Conservation (phyloP, 2,329 filamentous ascomycete genomes). For the Trichoderma aggressivum region DNA sequence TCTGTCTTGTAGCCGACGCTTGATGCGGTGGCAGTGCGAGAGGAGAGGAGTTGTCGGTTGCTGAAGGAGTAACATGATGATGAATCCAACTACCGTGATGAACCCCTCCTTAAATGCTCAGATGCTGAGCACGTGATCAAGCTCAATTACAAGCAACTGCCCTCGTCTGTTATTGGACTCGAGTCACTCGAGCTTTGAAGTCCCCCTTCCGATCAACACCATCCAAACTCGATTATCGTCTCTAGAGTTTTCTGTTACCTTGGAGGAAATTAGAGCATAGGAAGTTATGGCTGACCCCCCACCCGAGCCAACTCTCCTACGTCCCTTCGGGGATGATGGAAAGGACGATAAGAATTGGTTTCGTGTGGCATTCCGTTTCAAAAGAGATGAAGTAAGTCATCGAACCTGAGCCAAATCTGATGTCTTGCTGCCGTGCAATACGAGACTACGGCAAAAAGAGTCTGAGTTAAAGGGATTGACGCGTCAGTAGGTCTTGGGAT, state of each 20-base stretch:
- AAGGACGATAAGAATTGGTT: background rate
- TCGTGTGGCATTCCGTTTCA: background rate
- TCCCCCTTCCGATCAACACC: background rate
- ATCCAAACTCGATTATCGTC: background rate
- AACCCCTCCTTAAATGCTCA: background rate
- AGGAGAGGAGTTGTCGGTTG: background rate
- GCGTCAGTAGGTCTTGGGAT: background rate
- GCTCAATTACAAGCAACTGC: background rate
- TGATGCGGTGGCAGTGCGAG: background rate
- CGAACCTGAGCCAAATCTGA: background rate
- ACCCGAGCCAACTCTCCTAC: background rate
- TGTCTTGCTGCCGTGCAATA: background rate
- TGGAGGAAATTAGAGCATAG: background rate
- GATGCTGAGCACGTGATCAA: background rate
- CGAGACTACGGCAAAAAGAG: background rate
- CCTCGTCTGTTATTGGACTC: background rate
- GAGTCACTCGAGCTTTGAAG: background rate
- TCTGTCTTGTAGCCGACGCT: background rate
- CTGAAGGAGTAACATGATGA: background rate
- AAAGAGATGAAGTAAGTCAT: background rate
- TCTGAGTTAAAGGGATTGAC: background rate
- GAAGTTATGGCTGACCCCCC: background rate
- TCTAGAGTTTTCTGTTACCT: background rate
- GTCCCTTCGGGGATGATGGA: background rate
- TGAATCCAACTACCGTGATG: background rate